Evolutionary conservation across 1,284 basidiomycete species (phyloP).

Genomic region (Puccinia hordei): DNA sequence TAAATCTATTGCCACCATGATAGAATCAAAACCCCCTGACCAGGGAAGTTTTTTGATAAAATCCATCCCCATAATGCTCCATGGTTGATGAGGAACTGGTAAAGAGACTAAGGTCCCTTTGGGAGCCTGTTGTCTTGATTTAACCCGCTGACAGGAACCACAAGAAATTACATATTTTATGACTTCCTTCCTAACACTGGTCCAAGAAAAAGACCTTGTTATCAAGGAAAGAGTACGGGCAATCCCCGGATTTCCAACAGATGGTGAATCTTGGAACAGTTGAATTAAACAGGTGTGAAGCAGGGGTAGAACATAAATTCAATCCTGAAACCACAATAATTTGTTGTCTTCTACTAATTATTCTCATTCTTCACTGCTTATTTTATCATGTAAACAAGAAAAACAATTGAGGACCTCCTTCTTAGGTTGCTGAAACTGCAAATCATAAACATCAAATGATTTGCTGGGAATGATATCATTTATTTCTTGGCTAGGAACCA

Average conservation of each 20-base stretch:
- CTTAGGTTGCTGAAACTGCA: too few species aligned
- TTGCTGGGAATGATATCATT: too few species aligned
- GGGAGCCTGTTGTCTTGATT: too few species aligned
- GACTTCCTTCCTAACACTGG: background rate
- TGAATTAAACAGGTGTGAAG: too few species aligned
- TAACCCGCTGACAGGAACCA: too few species aligned
- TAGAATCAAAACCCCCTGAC: constrained; percentile 59
- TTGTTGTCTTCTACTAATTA: background rate
- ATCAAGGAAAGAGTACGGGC: background rate
- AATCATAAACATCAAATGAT: too few species aligned
- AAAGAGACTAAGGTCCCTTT: too few species aligned
- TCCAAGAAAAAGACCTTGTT: constrained; percentile 17
- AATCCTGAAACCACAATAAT: background rate
- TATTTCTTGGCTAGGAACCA: too few species aligned
- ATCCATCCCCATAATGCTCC: constrained; percentile 62
- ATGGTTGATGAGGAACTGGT: constrained; percentile 57
- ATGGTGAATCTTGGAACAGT: too few species aligned
- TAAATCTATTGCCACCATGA: too few species aligned
- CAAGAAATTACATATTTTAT: constrained; percentile 8
- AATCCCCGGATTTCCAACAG: background rate
- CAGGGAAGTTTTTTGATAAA: constrained; percentile 62
- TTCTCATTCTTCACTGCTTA: background rate
- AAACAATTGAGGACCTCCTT: background rate
- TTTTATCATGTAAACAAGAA: background rate
- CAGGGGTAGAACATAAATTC: too few species aligned